Conservation (phyloP, 2,329 filamentous ascomycete genomes). For the Botryotinia narcissicola region DNA sequence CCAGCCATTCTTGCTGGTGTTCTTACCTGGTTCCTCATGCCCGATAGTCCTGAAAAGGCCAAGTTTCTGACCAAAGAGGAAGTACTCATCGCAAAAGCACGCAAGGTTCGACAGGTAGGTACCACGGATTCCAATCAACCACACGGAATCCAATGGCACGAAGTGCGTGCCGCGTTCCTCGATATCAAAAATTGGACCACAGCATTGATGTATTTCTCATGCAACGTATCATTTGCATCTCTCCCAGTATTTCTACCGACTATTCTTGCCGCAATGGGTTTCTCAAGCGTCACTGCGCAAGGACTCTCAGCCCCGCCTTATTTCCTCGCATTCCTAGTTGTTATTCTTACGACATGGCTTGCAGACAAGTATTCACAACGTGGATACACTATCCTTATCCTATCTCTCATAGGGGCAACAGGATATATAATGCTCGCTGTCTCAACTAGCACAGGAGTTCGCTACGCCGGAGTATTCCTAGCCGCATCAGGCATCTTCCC, state of each 20-base stretch:
- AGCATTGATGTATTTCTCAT: slow-evolving; percentile 55
- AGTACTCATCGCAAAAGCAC: slow-evolving; percentile 51
- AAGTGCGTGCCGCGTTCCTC: slow-evolving; percentile 47
- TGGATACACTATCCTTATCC: slow-evolving; percentile 54
- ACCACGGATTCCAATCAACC: slow-evolving; percentile 49
- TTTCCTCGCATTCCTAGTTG: slow-evolving; percentile 63
- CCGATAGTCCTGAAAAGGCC: slow-evolving; percentile 51
- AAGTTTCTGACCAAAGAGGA: slow-evolving; percentile 47
- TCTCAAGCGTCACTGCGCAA: slow-evolving; percentile 63
- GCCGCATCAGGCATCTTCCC: slow-evolving; percentile 64
- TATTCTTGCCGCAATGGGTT: slow-evolving; percentile 67
- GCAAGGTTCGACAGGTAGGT: slow-evolving; percentile 53
- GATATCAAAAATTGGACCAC: slow-evolving; percentile 43
- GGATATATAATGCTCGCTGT: slow-evolving; percentile 63
- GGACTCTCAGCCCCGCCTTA: slow-evolving; percentile 71
- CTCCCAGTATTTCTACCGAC: slow-evolving; percentile 64
- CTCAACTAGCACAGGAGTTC: slow-evolving; percentile 44
- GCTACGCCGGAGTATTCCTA: slow-evolving; percentile 51
- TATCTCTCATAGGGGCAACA: slow-evolving; percentile 57
- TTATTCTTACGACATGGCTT: slow-evolving; percentile 58
- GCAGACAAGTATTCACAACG: slow-evolving; percentile 68
- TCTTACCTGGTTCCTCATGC: slow-evolving; percentile 54
- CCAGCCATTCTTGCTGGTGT: slow-evolving; percentile 56
- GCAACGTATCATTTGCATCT: slow-evolving; percentile 64
- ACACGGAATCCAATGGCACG: slow-evolving; percentile 45